Conservation (phyloP, 345 rosid genomes). For the Leavenworthia alabamica region DNA sequence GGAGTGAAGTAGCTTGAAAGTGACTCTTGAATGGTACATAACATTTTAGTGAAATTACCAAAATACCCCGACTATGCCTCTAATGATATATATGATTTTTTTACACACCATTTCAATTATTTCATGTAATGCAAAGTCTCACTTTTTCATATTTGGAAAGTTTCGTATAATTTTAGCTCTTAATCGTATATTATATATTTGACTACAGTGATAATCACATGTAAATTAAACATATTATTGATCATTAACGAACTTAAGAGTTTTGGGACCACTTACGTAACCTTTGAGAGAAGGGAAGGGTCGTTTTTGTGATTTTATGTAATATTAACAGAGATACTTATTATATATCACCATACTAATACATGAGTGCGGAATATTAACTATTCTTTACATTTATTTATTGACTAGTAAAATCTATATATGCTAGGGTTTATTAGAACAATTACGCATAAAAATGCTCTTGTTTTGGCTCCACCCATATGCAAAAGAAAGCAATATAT, state of each 20-base stretch:
- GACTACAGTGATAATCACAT: slow-evolving; percentile 7
- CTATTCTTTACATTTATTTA: not conserved
- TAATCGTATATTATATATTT: not conserved
- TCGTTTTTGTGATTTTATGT: not conserved
- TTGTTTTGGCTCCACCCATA: slow-evolving; percentile 24
- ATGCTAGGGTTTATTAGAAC: slow-evolving; percentile 5
- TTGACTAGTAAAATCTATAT: slow-evolving; percentile 5
- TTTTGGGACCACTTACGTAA: slow-evolving; percentile 1
- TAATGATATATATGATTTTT: too few species aligned
- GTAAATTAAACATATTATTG: not conserved
- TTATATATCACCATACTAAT: not conserved
- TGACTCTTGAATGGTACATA: slow-evolving; percentile 20
- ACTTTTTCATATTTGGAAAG: slow-evolving; percentile 22
- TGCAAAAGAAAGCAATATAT: not conserved
- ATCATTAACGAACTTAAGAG: not conserved
- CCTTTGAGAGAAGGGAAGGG: slow-evolving; percentile 16
- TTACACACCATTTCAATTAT: slow-evolving; percentile 20
- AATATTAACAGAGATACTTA: not conserved
- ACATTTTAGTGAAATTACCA: not conserved
- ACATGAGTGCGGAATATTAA: slow-evolving; percentile 22
- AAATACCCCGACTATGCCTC: too few species aligned
- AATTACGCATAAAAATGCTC: slow-evolving; percentile 16
- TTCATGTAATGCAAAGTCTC: not conserved
- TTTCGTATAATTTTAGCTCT: slow-evolving; percentile 1
- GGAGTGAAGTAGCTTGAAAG: slow-evolving; percentile 30